Base-by-base conservation (phyloP, 768 basidiomycete genomes). In the Neoboletus brunneissimus region DNA sequence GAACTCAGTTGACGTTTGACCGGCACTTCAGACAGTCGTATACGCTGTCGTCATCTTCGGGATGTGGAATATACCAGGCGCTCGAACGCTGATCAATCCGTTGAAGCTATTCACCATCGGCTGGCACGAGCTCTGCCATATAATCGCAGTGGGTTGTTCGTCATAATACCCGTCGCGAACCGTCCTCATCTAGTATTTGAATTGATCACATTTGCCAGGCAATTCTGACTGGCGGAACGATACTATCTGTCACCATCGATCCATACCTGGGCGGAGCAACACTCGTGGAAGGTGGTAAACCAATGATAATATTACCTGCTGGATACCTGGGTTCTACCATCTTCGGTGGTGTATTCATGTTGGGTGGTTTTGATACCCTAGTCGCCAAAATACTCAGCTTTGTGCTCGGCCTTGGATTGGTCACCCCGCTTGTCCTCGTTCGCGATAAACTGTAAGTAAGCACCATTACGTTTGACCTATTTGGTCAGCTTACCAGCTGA, bases 361-460 rank as follows among this genome's bases (percentile, higher is more conserved):
- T 94, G 27, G 89, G 86, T 38, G 90, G 90, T 18, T 94, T 90
- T 77, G 88, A 94, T 68, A 94, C 89, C 3, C 83, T 96, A 18
- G 89, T 92, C 13, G 88, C 94, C 34, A 98, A 98, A 73, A 84
- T 97, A 55, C 83, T 94, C 71, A 94, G 93, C 74, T 94, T 95
- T 64, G 86, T 95, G 51, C 80, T 96, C 49, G 94, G 85, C 34
- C 79, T 97, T 34, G 95, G 93, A 16, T 75, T 98, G 27, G 73
- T 96, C n/a, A 81, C 88, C 31, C 94, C 94, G 1, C 77, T 96
- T 46, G 83, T 86, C 15, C 85, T 95, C 29, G 92, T 95, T 37
- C 81, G 92, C 56, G 91, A 94, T 68, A 95, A 95, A 79, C 64
- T 96, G 93, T 94, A 67, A 68, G 89, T 78, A 13, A 31, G 50